Evolutionary conservation across 202 grass and related monocot genomes (phyloP).

Genomic region (Zizania palustris): DNA sequence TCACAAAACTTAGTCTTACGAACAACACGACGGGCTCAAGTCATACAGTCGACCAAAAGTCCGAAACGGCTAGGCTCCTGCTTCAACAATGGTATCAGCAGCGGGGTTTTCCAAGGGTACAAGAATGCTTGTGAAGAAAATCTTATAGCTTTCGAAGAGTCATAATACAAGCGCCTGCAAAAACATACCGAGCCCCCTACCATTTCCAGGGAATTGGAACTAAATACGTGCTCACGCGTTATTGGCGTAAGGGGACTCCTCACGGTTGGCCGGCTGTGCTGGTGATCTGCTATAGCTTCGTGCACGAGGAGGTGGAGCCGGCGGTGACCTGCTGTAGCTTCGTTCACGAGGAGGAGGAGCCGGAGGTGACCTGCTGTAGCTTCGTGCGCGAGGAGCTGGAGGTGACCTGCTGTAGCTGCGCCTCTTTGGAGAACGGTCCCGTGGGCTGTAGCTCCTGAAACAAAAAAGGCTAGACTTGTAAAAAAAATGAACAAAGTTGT

Average conservation of each 20-base stretch:
- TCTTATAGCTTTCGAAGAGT: slow-evolving; percentile 44
- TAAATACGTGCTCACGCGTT: slow-evolving; percentile 55
- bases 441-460: slow-evolving; percentile 84
- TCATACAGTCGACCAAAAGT: slow-evolving; percentile 41
- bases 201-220: slow-evolving; percentile 35
- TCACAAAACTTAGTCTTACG: slow-evolving; percentile 31
- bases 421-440: slow-evolving; percentile 78
- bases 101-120: slow-evolving; percentile 11
- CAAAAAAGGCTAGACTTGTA: slow-evolving; percentile 1
- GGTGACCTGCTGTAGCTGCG: slow-evolving; percentile 62
- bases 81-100: slow-evolving; percentile 60
- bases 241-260: slow-evolving; percentile 75
- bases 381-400: slow-evolving; percentile 44
- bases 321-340: slow-evolving; percentile 40
- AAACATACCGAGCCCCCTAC: slow-evolving; percentile 8
- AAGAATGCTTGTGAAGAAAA: slow-evolving; percentile 7
- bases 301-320: slow-evolving; percentile 24
- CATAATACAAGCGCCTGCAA: slow-evolving; percentile 6
- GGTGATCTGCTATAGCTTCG: slow-evolving; percentile 57
- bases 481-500: slow-evolving; percentile 21
- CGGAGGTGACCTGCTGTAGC: slow-evolving; percentile 37
- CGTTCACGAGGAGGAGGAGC: slow-evolving; percentile 43
- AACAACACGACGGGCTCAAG: slow-evolving; percentile 34
- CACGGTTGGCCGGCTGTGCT: slow-evolving; percentile 42
- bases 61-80: slow-evolving; percentile 37